phyloP scores from a whole-genome alignment of 2,329 filamentous ascomycete genomes.

The Niveomyces coronatus region DNA sequence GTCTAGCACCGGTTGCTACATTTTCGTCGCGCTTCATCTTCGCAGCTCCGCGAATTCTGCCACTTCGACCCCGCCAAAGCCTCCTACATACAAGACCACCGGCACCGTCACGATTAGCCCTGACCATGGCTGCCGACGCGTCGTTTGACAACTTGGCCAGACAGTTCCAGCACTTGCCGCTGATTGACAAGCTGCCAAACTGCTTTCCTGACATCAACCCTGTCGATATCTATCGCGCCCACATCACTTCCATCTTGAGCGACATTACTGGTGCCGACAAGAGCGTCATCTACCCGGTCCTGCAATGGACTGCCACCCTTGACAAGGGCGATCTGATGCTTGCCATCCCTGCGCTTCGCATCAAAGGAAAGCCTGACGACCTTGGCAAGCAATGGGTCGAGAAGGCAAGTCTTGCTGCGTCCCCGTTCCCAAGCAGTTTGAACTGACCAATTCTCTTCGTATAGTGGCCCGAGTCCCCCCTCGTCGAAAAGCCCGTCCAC shows the following conservation, averaged over 20 bases:
- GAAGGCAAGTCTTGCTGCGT: conserved; percentile 33
- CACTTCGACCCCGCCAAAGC: conserved; percentile 7
- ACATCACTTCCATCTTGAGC: conserved; percentile 24
- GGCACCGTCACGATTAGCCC: background rate
- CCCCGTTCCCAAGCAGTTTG: conserved; percentile 9
- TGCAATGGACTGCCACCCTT: conserved; percentile 69
- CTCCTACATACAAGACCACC: conserved; percentile 1
- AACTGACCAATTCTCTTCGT: background rate
- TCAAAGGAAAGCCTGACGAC: conserved; percentile 60
- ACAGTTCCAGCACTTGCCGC: conserved; percentile 8
- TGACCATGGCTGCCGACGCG: conserved; percentile 9
- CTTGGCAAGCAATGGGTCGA: conserved; percentile 51
- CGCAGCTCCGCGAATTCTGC: conserved; percentile 1
- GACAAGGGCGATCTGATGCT: conserved; percentile 78
- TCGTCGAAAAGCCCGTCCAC: conserved; percentile 60
- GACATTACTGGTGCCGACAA: conserved; percentile 14
- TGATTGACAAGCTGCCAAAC: conserved; percentile 10
- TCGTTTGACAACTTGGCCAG: conserved; percentile 9
- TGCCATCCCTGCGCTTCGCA: conserved; percentile 66
- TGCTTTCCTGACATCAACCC: conserved; percentile 11
- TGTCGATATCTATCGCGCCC: conserved; percentile 11
- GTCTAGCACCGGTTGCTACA: conserved; percentile 10
- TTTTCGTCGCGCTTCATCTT: conserved; percentile 3
- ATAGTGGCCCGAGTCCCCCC: conserved; percentile 62
- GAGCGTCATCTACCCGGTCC: conserved; percentile 55